Percentiles rank a stretch among this genome's conserved stretches.
phyloP scores from a whole-genome alignment of 805 yeast species.

The Ogataea corticis region DNA sequence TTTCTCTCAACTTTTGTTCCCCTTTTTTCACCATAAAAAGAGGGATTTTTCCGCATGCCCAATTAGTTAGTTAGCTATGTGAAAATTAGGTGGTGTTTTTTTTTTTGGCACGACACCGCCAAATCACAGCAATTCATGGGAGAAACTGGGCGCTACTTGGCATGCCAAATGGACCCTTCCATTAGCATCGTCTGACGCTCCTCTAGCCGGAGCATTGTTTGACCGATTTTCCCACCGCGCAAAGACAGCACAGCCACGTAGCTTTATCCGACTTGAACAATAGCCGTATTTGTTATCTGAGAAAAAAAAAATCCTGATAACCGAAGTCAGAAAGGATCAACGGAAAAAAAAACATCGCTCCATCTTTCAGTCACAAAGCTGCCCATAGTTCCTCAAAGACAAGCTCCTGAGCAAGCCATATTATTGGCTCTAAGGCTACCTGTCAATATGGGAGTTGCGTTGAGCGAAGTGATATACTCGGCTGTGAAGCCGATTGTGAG shows the following conservation, averaged over 20 bases:
- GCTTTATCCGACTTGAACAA: neutral
- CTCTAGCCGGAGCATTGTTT: no score
- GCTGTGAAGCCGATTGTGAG: conserved; percentile 77
- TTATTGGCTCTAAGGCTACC: no score
- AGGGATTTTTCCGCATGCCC: neutral
- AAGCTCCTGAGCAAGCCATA: no score
- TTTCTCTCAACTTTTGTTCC: neutral
- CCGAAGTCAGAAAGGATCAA: neutral
- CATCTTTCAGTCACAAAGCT: no score
- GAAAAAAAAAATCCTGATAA: neutral
- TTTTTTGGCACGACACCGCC: neutral
- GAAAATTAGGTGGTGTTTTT: no score
- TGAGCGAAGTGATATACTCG: conserved; percentile 36
- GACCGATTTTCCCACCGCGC: neutral
- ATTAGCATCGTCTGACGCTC: no score
- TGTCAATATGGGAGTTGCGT: conserved; percentile 19
- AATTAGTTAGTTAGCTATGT: no score
- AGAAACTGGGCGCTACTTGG: no score
- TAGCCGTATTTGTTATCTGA: no score
- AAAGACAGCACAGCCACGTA: neutral
- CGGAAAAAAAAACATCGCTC: neutral
- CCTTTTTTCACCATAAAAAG: neutral
- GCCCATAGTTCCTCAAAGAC: neutral
- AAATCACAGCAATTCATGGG: no score
- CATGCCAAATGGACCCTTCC: no score